A percentile compares a stretch with the other conserved stretches of the same genome.
Conservation (phyloP, 768 basidiomycete genomes). For the Leccinum fibrillosum region DNA sequence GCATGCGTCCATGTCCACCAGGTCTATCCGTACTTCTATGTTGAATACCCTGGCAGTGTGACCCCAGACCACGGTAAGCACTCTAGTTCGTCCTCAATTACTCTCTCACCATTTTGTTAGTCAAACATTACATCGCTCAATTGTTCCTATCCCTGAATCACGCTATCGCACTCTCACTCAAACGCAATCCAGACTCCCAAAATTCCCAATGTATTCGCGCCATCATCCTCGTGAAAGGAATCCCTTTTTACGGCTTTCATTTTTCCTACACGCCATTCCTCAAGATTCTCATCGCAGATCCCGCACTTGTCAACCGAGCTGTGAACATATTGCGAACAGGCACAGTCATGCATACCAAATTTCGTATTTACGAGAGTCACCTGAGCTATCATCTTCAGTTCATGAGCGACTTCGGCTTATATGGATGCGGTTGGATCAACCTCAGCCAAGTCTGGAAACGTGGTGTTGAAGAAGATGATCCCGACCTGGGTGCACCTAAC, state of each 20-base stretch:
- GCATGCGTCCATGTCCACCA: slow-evolving; percentile 91
- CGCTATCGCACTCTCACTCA: slow-evolving; percentile 79
- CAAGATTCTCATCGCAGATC: slow-evolving; percentile 78
- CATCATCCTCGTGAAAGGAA: slow-evolving; percentile 86
- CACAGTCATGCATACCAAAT: slow-evolving; percentile 74
- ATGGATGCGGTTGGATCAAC: slow-evolving; percentile 90
- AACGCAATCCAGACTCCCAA: slow-evolving; percentile 60
- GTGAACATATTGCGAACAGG: slow-evolving; percentile 79
- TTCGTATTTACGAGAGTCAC: slow-evolving; percentile 86
- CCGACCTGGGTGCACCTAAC: slow-evolving; percentile 6
- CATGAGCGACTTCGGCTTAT: slow-evolving; percentile 91
- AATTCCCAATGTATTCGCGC: slow-evolving; percentile 67
- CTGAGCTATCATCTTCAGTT: slow-evolving; percentile 87
- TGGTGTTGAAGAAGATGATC: slow-evolving; percentile 30
- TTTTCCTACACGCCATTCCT: slow-evolving; percentile 81
- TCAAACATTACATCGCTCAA: slow-evolving; percentile 66
- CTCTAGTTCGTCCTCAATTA: not conserved
- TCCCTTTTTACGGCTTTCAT: slow-evolving; percentile 95
- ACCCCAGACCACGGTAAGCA: slow-evolving; percentile 59
- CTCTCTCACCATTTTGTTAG: slow-evolving; percentile 37
- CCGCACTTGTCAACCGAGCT: slow-evolving; percentile 62
- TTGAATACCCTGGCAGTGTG: slow-evolving; percentile 74
- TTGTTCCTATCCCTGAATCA: slow-evolving; percentile 78
- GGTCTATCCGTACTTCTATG: slow-evolving; percentile 90
- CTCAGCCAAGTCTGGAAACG: slow-evolving; percentile 65